These are phyloP conservation scores for Penicillium turbatum DNA, from an alignment of 495 filamentous ascomycete species.

Conservation along the genomic window DNA sequence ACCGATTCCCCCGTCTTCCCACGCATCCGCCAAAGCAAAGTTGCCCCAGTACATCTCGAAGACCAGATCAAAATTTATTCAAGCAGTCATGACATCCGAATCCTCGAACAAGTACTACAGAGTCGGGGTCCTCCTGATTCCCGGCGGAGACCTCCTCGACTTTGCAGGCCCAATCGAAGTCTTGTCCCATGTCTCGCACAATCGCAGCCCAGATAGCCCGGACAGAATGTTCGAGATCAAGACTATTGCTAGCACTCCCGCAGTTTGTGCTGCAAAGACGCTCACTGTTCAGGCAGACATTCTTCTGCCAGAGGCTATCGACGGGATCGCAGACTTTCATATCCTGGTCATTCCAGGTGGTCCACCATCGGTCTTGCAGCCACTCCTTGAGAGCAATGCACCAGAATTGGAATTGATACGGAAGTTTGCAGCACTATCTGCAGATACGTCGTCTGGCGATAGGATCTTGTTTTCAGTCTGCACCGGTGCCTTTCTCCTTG, in stretches of 20 bases:
- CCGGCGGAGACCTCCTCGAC: constrained; percentile 55
- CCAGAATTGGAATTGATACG: constrained; percentile 29
- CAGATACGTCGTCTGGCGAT: constrained; percentile 6
- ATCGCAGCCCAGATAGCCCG: constrained; percentile 23
- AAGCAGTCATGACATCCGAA: constrained; percentile 11
- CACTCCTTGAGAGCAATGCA: constrained; percentile 17
- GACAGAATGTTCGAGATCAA: constrained; percentile 29
- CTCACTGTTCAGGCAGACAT: constrained; percentile 27
- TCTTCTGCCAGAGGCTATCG: constrained; percentile 54
- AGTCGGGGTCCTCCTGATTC: constrained; percentile 41
- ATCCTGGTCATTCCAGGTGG: constrained; percentile 63
- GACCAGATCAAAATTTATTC: constrained; percentile 2
- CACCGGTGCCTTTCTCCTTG: constrained; percentile 70
- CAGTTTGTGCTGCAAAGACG: constrained; percentile 20
- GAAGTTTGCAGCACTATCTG: constrained; percentile 25
- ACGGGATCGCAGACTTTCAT: constrained; percentile 63
- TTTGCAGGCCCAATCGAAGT: constrained; percentile 65
- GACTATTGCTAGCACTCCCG: constrained; percentile 35
- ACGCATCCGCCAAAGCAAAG: background rate
- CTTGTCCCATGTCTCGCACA: constrained; percentile 31
- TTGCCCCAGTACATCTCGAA: background rate
- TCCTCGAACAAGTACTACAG: constrained; percentile 21
- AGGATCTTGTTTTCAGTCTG: constrained; percentile 69
- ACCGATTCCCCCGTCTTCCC: background rate
- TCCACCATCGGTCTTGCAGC: constrained; percentile 18